Base-by-base conservation (phyloP, 768 basidiomycete species). In the Porpolomopsis calyptriformis region DNA sequence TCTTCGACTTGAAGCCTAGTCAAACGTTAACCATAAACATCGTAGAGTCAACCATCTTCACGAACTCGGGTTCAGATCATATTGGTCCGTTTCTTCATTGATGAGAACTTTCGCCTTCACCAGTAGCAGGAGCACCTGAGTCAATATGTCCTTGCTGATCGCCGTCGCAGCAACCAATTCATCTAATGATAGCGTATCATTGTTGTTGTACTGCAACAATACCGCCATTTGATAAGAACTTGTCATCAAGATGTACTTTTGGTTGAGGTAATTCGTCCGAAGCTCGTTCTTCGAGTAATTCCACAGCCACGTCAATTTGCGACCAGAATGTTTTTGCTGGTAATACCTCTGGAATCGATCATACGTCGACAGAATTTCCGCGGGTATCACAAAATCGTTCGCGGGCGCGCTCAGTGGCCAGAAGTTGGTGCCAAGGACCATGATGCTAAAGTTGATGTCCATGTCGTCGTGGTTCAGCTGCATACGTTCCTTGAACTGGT, bases 301-400 rank as follows among this genome's bases (percentile, higher is more conserved):
- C 96, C 96, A 99, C 8, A 98, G 68, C 94, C 94, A 99, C 0
- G 89, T 93, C 35, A 99, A 74, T 60, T 94, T 94, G 49, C 94
- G 84, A 11, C 92, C 94, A 2, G 84, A 87, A 62, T 94, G 90
- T 63, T 93, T 91, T 59, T 80, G 80, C 58, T 88, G 85, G 62
- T 98, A 97, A 69, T 91, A 98, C 49, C 81, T 79, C 51, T 81
- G 78, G 73, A 98, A 99, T 36, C 89, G 79, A 48, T 93, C 85
- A 60, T 93, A 91, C 6, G 85, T 89, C 18, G 85, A 74, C 16
- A 81, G 68, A 49, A 99, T 82, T 62, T 98, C 92, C 3, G 77
- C 64, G 0, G 96, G 96, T 44, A 97, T 85, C 51, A 80, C 77
- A 61, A 93, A 92, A 50, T 93, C 87, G 58, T 88, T 84, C 43